Evolutionary conservation across 306 rosid genomes (phyloP).

Genomic region (Cicer yamashitae): DNA sequence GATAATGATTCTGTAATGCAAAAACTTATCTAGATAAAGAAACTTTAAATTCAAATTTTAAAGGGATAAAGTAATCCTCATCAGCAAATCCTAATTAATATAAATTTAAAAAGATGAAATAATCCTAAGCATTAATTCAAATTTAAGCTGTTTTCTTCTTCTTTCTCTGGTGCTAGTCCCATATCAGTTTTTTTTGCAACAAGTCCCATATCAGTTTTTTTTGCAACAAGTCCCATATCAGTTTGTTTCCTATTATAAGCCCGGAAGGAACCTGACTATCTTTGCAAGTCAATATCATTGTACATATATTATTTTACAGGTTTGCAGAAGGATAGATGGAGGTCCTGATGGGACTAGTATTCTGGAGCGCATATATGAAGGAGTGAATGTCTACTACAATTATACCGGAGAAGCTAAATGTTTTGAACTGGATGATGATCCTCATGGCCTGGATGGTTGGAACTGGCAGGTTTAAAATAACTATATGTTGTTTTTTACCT

Average conservation of each 20-base stretch:
- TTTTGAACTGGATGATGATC: constrained; percentile 74
- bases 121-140: not conserved
- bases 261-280: not conserved
- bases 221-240: no score
- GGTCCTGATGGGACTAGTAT: constrained; percentile 60
- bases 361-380: constrained; percentile 73
- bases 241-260: no score
- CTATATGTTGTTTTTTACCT: constrained; percentile 28
- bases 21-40: not conserved
- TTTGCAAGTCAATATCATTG: constrained; percentile 29
- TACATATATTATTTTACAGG: constrained; percentile 48
- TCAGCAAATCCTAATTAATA: not conserved
- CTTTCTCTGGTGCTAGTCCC: no score
- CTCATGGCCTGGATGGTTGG: constrained; percentile 87
- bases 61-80: not conserved
- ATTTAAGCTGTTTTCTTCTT: not conserved
- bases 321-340: constrained; percentile 69
- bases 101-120: not conserved
- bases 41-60: not conserved
- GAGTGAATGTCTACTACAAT: constrained; percentile 73
- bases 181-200: no score
- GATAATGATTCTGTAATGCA: not conserved
- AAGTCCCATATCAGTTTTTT: no score
- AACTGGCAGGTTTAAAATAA: constrained; percentile 71
- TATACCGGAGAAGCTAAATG: constrained; percentile 71